Base-by-base conservation (phyloP, 78 protist species). In the Emiliania huxleyi region DNA sequence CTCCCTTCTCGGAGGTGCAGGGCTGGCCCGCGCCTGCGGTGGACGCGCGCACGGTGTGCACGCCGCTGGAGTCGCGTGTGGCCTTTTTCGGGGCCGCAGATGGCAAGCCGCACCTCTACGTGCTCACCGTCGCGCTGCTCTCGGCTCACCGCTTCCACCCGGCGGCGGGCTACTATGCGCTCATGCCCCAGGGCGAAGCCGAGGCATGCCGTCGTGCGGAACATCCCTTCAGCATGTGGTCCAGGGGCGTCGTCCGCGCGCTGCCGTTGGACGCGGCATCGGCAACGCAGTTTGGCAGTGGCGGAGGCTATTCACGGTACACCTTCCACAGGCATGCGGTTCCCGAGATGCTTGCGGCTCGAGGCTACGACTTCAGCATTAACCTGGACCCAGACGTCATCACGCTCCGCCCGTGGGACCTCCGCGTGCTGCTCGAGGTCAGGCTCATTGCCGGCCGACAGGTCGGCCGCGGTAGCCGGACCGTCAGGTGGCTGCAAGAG, bases 141-240 rank as follows among this genome's bases (percentile, higher is more conserved):
- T 73, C 83, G 44, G 83, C 83, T 3, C 83, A 73, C 43, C 83
- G 83, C 33, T 73, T 73, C 43, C 83, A 73, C 18, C 83, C 83
- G 37, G 21, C 15, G 19, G 2, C 83, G 19, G 83, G 83, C 43
- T 73, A 73, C 83, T 73, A 33, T 18, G 42, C n/a, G 37, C 83
- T 73, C 19, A 12, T 73, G 21, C 83, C 83, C 2, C 15, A 2
- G 2, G 83, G 83, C 2, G 22, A 35, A 18, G 83, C 37, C 23
- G 18, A 4, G 5, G n/a, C n/a, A n/a, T n/a, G n/a, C n/a, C n/a
- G n/a, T n/a, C n/a, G n/a, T n/a, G n/a, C n/a, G n/a, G n/a, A n/a
- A n/a, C n/a, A n/a, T n/a, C n/a, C n/a, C n/a, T n/a, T n/a, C n/a
- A n/a, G n/a, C n/a, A 12, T 33, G 43, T 73, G 44, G 83, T 73